Evolutionary conservation across 2,329 filamentous ascomycete species (phyloP), one percentile per base, ranked within the genome.

Genomic region (Pseudocercospora fuligena): DNA sequence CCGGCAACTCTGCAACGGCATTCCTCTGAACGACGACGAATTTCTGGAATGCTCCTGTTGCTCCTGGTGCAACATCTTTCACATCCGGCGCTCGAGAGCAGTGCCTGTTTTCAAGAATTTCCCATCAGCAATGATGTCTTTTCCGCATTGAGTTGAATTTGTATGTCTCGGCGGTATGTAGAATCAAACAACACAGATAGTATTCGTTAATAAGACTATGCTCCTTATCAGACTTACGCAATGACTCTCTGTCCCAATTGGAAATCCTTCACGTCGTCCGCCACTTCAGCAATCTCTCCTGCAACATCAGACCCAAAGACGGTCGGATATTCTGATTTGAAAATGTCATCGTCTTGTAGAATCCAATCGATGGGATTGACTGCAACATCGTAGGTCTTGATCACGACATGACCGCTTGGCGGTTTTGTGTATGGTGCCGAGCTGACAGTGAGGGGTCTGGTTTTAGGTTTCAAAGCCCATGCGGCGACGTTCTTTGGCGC

Each of bases 271-370:
- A 85, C 82, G 7, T 75, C 76, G n/a, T 79, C 74, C 2, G 83
- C 84, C 6, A 85, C 76, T 67, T 83, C 81, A 25, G 81, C 70
- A 2, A 85, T 77, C 69, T 82, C 79, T 12, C 83, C 83, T 1
- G 82, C 81, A 14, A 82, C 75, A 68, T 84, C 83, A 9, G 69
- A 73, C 11, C 83, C 83, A 36, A 81, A 70, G 36, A 81, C 74
- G 12, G 71, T 72, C 1, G 79, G 79, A 63, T 80, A 81, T 16
- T 73, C 67, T 25, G 76, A 63, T 8, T 73, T 70, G 56, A 77
- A 73, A 6, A 76, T 61, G 9, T 76, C 69, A 7, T 60, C 61
- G 33, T 74, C 73, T 62, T 80, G 79, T 12, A 79, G 65, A 29
- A 75, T 80, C 76, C 79, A 79, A 69, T 83, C 82, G 19, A 83